These are phyloP conservation scores for Sugiyamaella smithiae DNA, from an alignment of 805 yeast species.

Conservation along the genomic window DNA sequence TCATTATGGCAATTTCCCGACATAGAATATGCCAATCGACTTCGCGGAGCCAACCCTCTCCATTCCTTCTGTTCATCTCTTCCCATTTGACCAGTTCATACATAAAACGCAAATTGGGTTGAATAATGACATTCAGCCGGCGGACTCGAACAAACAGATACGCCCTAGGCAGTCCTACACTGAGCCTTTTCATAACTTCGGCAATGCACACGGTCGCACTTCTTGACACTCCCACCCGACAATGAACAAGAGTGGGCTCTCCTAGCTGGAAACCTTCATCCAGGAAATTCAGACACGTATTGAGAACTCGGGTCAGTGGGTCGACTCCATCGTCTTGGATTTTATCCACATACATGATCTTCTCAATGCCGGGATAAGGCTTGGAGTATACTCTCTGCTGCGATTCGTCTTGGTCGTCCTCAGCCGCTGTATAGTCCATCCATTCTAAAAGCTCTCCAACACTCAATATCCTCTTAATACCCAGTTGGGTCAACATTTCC, in stretches of 20 bases:
- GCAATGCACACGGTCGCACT: conserved; percentile 96
- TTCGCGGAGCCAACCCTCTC: conserved; percentile 45
- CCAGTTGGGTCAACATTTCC: conserved; percentile 58
- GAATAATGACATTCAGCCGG: conserved; percentile 86
- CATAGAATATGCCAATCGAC: conserved; percentile 89
- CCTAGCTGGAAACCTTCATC: conserved; percentile 47
- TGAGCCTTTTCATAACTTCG: conserved; percentile 79
- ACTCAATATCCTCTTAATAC: conserved; percentile 71
- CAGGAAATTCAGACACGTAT: conserved; percentile 62
- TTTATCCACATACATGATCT: conserved; percentile 62
- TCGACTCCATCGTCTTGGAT: conserved; percentile 92
- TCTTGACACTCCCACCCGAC: conserved; percentile 93
- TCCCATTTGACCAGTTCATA: conserved; percentile 81
- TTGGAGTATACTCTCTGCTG: conserved; percentile 1
- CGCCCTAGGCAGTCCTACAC: conserved; percentile 69
- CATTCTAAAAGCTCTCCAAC: conserved; percentile 82
- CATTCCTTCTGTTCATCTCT: conserved; percentile 35
- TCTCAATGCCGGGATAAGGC: conserved; percentile 36
- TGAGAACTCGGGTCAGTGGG: conserved; percentile 59
- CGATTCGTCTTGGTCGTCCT: conserved; percentile 7
- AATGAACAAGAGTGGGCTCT: conserved; percentile 71
- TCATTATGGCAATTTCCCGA: conserved; percentile 74
- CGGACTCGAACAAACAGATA: conserved; percentile 87
- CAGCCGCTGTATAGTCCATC: conserved; percentile 38
- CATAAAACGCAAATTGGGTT: conserved; percentile 89